Percentiles rank a stretch among this genome's conserved stretches.
Conservation (phyloP, 2,329 filamentous ascomycete species). For the Arachnopeziza araneosa region DNA sequence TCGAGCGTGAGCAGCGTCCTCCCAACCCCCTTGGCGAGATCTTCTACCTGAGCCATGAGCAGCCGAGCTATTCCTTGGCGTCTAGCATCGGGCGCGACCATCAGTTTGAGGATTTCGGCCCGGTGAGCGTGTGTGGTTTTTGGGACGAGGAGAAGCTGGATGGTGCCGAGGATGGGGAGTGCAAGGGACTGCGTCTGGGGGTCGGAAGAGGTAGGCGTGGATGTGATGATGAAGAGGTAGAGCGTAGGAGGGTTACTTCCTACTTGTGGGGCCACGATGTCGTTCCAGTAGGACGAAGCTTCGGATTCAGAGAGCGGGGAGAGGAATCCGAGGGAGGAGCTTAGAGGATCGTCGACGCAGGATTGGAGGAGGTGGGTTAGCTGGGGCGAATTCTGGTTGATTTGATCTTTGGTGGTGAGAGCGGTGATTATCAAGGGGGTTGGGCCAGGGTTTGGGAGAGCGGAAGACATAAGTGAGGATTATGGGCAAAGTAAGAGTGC, state of each 20-base stretch:
- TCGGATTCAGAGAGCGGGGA: neutral
- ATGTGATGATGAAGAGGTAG: too few relatives aligned
- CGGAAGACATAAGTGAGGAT: too few relatives aligned
- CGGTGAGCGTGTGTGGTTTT: slow-evolving; percentile 6
- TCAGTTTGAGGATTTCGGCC: slow-evolving; percentile 6
- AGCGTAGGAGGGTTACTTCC: too few relatives aligned
- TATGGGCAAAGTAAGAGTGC: too few relatives aligned
- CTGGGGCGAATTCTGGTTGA: too few relatives aligned
- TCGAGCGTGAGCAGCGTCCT: slow-evolving; percentile 5
- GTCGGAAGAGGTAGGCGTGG: too few relatives aligned
- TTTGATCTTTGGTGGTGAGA: too few relatives aligned
- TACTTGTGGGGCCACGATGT: too few relatives aligned
- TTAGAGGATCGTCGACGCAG: slow-evolving; percentile 4
- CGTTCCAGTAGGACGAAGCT: too few relatives aligned
- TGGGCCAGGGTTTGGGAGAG: too few relatives aligned
- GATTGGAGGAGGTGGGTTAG: slow-evolving; percentile 2
- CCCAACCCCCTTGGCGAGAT: slow-evolving; percentile 3
- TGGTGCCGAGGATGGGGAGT: neutral
- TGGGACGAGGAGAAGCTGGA: slow-evolving; percentile 1
- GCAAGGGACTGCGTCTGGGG: too few relatives aligned
- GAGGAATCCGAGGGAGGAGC: slow-evolving; percentile 6
- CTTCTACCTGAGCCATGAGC: slow-evolving; percentile 8
- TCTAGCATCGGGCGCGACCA: slow-evolving; percentile 1
- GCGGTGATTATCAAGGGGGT: too few relatives aligned
- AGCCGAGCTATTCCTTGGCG: slow-evolving; percentile 2